These are phyloP conservation scores for Malus hybrid DNA, from an alignment of 331 rosid species.

Conservation along the genomic window DNA sequence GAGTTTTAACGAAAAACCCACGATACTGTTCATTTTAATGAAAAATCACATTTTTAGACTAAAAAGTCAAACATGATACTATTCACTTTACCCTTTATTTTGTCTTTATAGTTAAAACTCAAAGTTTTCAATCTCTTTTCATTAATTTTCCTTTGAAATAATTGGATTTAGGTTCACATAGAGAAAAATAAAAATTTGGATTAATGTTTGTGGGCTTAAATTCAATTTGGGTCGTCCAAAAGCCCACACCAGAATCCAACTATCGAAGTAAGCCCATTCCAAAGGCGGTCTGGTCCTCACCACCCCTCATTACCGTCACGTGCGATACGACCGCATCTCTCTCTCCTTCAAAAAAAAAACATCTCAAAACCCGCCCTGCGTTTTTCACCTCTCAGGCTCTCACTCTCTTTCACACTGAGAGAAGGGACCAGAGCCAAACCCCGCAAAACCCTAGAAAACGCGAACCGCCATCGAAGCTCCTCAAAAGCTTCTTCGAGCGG, in stretches of 20 bases:
- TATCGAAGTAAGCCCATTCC: neutral
- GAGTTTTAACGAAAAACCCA: too few relatives aligned
- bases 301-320: neutral
- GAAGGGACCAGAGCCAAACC: slow-evolving; percentile 9
- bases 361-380: neutral
- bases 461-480: slow-evolving; percentile 19
- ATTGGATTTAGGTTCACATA: too few relatives aligned
- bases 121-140: too few relatives aligned
- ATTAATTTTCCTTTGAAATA: too few relatives aligned
- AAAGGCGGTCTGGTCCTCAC: neutral
- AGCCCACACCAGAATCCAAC: neutral
- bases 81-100: too few relatives aligned
- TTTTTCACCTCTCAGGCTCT: neutral
- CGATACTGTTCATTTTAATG: too few relatives aligned
- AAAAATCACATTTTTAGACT: too few relatives aligned
- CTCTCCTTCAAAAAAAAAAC: neutral
- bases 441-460: slow-evolving; percentile 39
- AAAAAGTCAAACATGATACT: too few relatives aligned
- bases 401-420: neutral
- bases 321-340: slow-evolving; percentile 14
- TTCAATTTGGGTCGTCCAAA: neutral
- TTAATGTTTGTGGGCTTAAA: neutral
- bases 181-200: neutral
- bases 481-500: neutral
- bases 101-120: too few relatives aligned